These are phyloP conservation scores for Colletotrichum australisinense DNA, from an alignment of 2,329 filamentous ascomycete genomes.

Conservation along the genomic window DNA sequence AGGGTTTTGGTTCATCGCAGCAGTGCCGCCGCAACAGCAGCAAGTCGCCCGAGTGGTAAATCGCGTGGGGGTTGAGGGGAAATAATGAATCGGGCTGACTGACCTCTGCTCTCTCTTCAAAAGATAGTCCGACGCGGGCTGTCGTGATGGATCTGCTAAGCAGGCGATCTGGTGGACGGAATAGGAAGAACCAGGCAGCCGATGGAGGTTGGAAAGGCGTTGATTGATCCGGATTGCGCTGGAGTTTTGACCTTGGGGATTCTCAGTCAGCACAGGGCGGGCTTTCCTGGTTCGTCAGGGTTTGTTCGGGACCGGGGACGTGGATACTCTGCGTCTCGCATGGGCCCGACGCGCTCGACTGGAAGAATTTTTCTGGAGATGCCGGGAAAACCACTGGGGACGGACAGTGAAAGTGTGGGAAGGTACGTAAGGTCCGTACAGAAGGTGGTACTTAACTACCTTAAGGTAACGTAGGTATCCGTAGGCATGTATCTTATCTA, in stretches of 20 bases:
- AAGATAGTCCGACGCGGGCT: conserved; percentile 27
- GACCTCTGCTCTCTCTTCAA: conserved; percentile 27
- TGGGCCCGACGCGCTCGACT: neutral
- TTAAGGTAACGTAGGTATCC: neutral
- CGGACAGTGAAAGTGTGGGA: no score
- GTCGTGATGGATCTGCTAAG: conserved; percentile 36
- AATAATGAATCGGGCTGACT: conserved; percentile 25
- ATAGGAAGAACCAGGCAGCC: conserved; percentile 38
- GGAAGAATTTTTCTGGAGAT: neutral
- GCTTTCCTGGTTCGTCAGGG: neutral
- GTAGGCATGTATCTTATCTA: neutral
- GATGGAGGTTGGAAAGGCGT: conserved; percentile 36
- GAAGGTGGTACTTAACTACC: neutral
- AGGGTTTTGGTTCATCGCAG: conserved; percentile 2
- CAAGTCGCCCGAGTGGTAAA: neutral
- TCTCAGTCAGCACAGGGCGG: neutral
- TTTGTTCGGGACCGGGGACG: neutral
- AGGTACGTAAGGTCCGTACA: no score
- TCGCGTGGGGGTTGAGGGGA: conserved; percentile 4
- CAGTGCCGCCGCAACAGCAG: neutral
- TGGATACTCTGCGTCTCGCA: neutral
- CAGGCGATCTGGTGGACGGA: conserved; percentile 35
- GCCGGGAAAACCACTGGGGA: neutral
- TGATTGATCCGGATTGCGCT: conserved; percentile 36
- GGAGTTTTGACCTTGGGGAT: conserved; percentile 34